Evolutionary conservation across 495 filamentous ascomycete genomes (phyloP).

Genomic region (Annulohypoxylon bovei): DNA sequence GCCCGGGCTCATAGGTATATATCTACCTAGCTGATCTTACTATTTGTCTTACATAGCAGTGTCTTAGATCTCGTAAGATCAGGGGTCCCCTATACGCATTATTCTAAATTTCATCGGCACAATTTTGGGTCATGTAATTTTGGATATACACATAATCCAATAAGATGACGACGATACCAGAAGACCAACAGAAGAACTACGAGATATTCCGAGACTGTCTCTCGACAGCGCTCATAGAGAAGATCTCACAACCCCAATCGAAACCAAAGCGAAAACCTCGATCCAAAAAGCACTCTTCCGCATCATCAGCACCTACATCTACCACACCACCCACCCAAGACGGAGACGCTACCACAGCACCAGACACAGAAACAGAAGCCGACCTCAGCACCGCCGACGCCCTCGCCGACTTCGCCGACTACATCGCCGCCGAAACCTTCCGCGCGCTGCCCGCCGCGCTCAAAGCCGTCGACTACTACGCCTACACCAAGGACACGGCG

Average conservation of each 20-base stretch:
- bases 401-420: constrained; percentile 78
- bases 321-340: too few relatives aligned
- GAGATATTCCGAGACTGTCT: constrained; percentile 74
- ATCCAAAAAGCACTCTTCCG: constrained; percentile 50
- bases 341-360: neutral
- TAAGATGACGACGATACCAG: constrained; percentile 26
- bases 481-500: constrained; percentile 57
- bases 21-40: neutral
- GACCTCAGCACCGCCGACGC: constrained; percentile 63
- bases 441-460: constrained; percentile 66
- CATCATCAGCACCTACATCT: constrained; percentile 13
- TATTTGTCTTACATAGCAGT: neutral
- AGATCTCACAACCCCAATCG: constrained; percentile 54
- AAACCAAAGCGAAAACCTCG: constrained; percentile 57
- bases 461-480: constrained; percentile 68
- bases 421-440: constrained; percentile 77
- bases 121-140: too few relatives aligned
- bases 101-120: neutral
- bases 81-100: neutral
- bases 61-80: neutral
- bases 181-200: constrained; percentile 63
- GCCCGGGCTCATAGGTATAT: neutral
- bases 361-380: constrained; percentile 26
- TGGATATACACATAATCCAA: neutral
- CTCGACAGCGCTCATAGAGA: constrained; percentile 58